A percentile compares a stretch with the other conserved stretches of the same genome.
Conservation (phyloP, 2,329 filamentous ascomycete genomes). For the Colletotrichum lentis region DNA sequence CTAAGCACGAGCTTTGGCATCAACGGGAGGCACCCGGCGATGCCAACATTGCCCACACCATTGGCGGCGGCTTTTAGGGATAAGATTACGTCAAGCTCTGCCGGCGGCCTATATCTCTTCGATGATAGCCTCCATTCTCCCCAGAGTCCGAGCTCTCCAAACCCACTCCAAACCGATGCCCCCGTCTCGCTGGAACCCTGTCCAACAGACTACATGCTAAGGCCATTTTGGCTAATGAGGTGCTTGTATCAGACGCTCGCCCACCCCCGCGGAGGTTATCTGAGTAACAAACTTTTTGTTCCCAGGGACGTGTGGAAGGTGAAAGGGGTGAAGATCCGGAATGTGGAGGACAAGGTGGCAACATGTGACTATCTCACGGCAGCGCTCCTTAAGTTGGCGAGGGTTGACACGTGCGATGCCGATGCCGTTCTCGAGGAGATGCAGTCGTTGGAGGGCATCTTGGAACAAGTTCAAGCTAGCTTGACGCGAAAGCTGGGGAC, state of each 20-base stretch:
- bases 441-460: constrained; percentile 82
- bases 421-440: constrained; percentile 94
- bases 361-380: constrained; percentile 92
- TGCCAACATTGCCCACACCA: constrained; percentile 74
- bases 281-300: constrained; percentile 91
- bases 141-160: constrained; percentile 69
- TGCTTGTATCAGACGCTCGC: constrained; percentile 91
- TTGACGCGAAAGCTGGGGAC: constrained; percentile 87
- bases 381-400: constrained; percentile 81
- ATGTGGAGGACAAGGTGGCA: constrained; percentile 90
- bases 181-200: constrained; percentile 89
- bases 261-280: constrained; percentile 89
- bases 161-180: constrained; percentile 67
- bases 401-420: constrained; percentile 88
- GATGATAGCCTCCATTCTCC: constrained; percentile 82
- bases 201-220: constrained; percentile 85
- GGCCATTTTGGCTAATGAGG: constrained; percentile 98
- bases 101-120: constrained; percentile 80
- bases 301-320: constrained; percentile 94
- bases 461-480: constrained; percentile 83
- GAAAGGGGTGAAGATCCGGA: constrained; percentile 90
- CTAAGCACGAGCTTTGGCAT: constrained; percentile 72
- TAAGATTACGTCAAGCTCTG: constrained; percentile 63
- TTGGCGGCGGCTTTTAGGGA: constrained; percentile 69
- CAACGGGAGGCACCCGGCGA: constrained; percentile 56